These are phyloP conservation scores for Prunus persica DNA, from an alignment of 306 rosid genomes.

Conservation along the genomic window Prunus_persica_NCBIv2 NC_034012.1:3122501-3123000, in stretches of 20 bases:
- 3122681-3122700: background rate
- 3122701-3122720: background rate
- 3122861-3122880: too few relatives aligned
- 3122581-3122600: background rate
- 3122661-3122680: background rate
- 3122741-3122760: background rate
- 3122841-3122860: too few relatives aligned
- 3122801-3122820: background rate
- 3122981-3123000: too few relatives aligned
- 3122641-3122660: background rate
- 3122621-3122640: background rate
- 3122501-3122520: background rate
- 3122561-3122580: background rate
- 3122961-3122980: too few relatives aligned
- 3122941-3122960: too few relatives aligned
- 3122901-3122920: too few relatives aligned
- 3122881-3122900: too few relatives aligned
- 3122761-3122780: background rate
- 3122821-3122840: too few relatives aligned
- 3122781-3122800: too few relatives aligned
- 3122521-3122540: background rate
- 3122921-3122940: too few relatives aligned
- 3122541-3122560: background rate
- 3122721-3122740: background rate
- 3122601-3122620: background rate